A percentile compares a stretch with the other conserved stretches of the same genome.
These are phyloP conservation scores for Emmonsiellopsis sp. DNA, from an alignment of 2,329 filamentous ascomycete genomes.

Conservation along the genomic window DNA sequence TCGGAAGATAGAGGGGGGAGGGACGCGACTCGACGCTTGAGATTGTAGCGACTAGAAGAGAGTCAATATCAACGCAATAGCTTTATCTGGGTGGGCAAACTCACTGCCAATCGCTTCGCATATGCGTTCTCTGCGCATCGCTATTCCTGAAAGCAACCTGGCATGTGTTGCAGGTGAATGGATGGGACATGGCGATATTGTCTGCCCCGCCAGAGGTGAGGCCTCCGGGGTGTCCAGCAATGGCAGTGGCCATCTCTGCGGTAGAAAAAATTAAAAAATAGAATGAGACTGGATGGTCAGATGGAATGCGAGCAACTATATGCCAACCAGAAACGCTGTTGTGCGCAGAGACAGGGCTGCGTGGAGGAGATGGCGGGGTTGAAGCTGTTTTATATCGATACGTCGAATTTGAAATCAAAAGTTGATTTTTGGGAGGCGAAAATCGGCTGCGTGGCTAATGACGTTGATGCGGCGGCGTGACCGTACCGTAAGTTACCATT, in stretches of 20 bases:
- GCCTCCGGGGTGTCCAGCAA: neutral
- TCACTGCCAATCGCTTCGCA: slow-evolving; percentile 98
- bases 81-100: slow-evolving; percentile 29
- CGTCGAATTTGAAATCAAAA: slow-evolving; percentile 1
- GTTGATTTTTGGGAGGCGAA: neutral
- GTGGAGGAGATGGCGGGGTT: neutral
- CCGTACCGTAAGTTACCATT: neutral
- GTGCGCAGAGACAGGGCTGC: neutral
- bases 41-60: slow-evolving; percentile 68
- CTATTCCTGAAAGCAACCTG: slow-evolving; percentile 92
- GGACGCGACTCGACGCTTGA: slow-evolving; percentile 58
- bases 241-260: slow-evolving; percentile 6
- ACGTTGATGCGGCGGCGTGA: neutral
- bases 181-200: slow-evolving; percentile 50
- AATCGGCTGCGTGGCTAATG: slow-evolving; percentile 1
- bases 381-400: neutral
- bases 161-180: slow-evolving; percentile 97
- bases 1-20: slow-evolving; percentile 79
- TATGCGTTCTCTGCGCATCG: slow-evolving; percentile 86
- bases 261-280: neutral
- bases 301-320: neutral
- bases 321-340: too few relatives aligned
- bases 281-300: neutral
- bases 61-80: slow-evolving; percentile 11
- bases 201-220: slow-evolving; percentile 12